These are phyloP conservation scores for Leccinum disarticulatum DNA, from an alignment of 768 basidiomycete genomes.

Conservation along the genomic window DNA sequence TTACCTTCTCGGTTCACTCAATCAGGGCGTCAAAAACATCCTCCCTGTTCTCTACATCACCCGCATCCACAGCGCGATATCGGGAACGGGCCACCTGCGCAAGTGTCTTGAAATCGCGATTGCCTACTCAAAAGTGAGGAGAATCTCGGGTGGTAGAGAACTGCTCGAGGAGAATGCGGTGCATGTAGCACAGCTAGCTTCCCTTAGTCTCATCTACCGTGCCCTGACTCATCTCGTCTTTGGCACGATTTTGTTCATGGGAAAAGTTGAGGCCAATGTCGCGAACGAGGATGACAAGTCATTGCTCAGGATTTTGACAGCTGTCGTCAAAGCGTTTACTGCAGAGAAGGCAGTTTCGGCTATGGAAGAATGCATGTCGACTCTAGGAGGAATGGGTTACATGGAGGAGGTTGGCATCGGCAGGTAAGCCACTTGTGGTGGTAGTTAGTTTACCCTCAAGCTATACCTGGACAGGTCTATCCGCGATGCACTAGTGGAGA, in stretches of 20 bases:
- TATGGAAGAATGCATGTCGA: conserved; percentile 74
- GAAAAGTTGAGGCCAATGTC: conserved; percentile 56
- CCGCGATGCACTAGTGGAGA: conserved; percentile 70
- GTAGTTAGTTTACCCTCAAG: neutral
- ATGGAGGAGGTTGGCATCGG: conserved; percentile 82
- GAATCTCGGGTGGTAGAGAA: conserved; percentile 49
- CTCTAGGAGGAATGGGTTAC: conserved; percentile 76
- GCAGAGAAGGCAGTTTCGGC: conserved; percentile 61
- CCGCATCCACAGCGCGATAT: conserved; percentile 62
- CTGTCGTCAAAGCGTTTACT: conserved; percentile 67
- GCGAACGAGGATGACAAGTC: conserved; percentile 49
- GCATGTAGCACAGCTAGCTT: conserved; percentile 65
- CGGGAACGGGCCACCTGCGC: conserved; percentile 55
- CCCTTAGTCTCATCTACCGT: conserved; percentile 60
- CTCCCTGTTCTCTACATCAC: conserved; percentile 77
- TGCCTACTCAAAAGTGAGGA: conserved; percentile 59
- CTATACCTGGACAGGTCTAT: conserved; percentile 42
- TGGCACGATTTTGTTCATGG: conserved; percentile 57
- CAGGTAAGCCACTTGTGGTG: conserved; percentile 32
- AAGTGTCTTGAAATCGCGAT: conserved; percentile 65
- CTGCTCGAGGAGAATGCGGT: conserved; percentile 55
- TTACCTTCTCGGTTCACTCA: conserved; percentile 58
- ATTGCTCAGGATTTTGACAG: conserved; percentile 63
- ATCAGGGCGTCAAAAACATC: conserved; percentile 65
- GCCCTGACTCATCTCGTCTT: conserved; percentile 65